Percentiles rank a stretch among this genome's conserved stretches.
Conservation (phyloP, 768 basidiomycete genomes). For the Tephrocybe sp. region DNA sequence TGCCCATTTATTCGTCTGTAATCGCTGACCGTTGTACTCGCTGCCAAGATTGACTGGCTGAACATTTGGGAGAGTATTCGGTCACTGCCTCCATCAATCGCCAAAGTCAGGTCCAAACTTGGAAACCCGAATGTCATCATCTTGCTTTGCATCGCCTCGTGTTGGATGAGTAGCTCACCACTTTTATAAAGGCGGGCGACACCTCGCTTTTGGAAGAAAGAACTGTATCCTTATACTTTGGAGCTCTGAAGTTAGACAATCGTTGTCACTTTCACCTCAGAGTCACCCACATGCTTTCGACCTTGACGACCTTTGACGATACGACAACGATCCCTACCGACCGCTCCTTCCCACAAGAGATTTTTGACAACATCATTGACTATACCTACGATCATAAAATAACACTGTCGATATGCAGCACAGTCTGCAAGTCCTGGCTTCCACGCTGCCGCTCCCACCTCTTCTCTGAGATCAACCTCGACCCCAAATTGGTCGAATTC, state of each 20-base stretch:
- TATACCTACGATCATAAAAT: constrained; percentile 25
- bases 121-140: neutral
- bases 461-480: constrained; percentile 30
- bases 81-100: no score
- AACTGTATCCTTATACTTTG: constrained; percentile 1
- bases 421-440: constrained; percentile 33
- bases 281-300: constrained; percentile 1
- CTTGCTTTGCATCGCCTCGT: neutral
- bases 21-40: no score
- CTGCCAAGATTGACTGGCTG: no score
- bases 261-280: constrained; percentile 11
- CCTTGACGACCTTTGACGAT: neutral
- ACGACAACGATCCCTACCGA: constrained; percentile 17
- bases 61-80: neutral
- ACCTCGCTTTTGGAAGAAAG: constrained; percentile 1
- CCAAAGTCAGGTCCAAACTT: no score
- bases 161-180: neutral
- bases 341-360: constrained; percentile 31
- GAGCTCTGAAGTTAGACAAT: neutral
- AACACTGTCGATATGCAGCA: constrained; percentile 29
- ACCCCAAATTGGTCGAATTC: constrained; percentile 25
- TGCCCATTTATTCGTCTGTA: no score
- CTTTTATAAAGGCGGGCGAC: neutral
- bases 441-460: constrained; percentile 31
- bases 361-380: constrained; percentile 30